These are phyloP conservation scores for Inonotus obliquus DNA, from an alignment of 1,284 basidiomycete genomes.

Conservation along the genomic window DNA sequence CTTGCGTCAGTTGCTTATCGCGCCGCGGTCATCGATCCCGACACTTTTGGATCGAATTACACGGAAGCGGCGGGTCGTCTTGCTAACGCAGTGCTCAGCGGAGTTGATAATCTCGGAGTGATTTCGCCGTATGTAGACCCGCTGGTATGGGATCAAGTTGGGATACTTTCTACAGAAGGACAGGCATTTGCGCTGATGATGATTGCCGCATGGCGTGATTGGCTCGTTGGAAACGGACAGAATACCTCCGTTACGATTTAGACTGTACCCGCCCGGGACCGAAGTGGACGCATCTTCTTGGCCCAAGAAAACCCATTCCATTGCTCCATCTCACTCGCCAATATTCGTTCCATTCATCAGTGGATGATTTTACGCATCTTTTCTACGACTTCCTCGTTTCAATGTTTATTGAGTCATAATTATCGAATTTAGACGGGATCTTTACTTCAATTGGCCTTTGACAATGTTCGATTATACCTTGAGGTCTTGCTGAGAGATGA, in stretches of 20 bases:
- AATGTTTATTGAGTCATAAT: too few relatives aligned
- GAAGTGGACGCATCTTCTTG: too few relatives aligned
- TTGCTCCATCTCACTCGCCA: too few relatives aligned
- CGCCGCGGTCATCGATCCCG: constrained; percentile 27
- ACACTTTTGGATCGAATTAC: constrained; percentile 24
- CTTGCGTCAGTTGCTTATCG: constrained; percentile 41
- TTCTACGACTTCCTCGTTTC: too few relatives aligned
- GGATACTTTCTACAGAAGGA: constrained; percentile 39
- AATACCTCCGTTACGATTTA: background rate
- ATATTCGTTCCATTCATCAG: too few relatives aligned
- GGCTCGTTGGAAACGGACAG: constrained; percentile 1
- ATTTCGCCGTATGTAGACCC: constrained; percentile 45
- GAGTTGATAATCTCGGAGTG: constrained; percentile 29
- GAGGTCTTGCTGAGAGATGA: constrained; percentile 36
- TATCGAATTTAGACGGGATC: too few relatives aligned
- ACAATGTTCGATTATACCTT: constrained; percentile 44
- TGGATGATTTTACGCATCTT: too few relatives aligned
- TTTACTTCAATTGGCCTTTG: constrained; percentile 39
- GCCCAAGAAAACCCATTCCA: too few relatives aligned
- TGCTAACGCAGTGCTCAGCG: constrained; percentile 21
- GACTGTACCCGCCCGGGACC: too few relatives aligned
- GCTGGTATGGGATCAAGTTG: constrained; percentile 32
- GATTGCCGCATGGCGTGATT: constrained; percentile 40
- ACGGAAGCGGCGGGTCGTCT: constrained; percentile 23
- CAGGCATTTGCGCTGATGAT: constrained; percentile 46